These are phyloP conservation scores for Trypanosoma caninum DNA, from an alignment of 208 protist genomes.

Conservation along the genomic window DNA sequence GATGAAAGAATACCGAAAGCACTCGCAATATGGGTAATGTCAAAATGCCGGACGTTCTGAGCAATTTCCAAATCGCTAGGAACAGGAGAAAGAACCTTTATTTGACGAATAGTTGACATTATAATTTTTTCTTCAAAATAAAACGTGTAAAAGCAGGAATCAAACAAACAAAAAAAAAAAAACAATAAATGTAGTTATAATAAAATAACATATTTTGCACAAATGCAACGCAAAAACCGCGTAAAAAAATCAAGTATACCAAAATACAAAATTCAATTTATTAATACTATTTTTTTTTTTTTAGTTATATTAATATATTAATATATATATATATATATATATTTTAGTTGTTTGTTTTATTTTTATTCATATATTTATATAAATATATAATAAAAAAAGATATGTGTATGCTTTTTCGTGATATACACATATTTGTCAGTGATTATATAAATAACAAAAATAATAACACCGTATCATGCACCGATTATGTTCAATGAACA, in stretches of 20 bases:
- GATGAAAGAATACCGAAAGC: slow-evolving; percentile 77
- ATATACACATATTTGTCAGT: too few species aligned
- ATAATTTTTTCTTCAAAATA: background rate
- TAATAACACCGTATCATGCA: background rate
- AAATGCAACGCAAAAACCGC: too few species aligned
- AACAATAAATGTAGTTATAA: slow-evolving; percentile 2
- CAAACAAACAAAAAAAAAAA: slow-evolving; percentile 7
- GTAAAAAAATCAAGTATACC: too few species aligned
- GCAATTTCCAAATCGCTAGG: slow-evolving; percentile 96
- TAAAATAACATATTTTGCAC: too few species aligned
- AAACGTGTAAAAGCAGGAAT: slow-evolving; percentile 7
- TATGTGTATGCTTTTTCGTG: too few species aligned
- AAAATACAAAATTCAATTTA: too few species aligned
- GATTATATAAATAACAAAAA: slow-evolving; percentile 9
- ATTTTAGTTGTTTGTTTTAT: too few species aligned
- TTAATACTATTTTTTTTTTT: too few species aligned
- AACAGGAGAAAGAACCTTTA: slow-evolving; percentile 69
- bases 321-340: too few species aligned
- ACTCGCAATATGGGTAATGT: slow-evolving; percentile 75
- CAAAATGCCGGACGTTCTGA: slow-evolving; percentile 66
- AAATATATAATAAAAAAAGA: too few species aligned
- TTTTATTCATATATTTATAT: too few species aligned
- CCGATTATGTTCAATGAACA: background rate
- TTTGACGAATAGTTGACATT: slow-evolving; percentile 38
- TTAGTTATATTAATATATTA: too few species aligned